Evolutionary conservation across 1,284 basidiomycete genomes (phyloP).

Genomic region (Leccinum angustisporum): DNA sequence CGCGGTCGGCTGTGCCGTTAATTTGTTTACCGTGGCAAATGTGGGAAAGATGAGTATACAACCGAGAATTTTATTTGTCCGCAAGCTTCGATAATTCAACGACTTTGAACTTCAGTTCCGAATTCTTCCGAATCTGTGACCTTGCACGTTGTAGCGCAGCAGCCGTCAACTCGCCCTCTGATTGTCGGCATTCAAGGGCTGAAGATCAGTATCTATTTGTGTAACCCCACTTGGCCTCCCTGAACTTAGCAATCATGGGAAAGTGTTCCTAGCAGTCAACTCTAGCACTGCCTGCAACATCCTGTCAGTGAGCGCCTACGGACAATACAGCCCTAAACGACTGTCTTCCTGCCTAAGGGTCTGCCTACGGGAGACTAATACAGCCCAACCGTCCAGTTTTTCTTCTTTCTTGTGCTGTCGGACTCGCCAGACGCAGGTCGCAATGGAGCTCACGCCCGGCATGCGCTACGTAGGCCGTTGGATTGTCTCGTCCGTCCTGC

Average conservation of each 20-base stretch:
- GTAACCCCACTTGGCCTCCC: background rate
- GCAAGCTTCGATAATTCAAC: too few relatives aligned
- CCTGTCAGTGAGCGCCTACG: background rate
- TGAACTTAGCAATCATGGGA: background rate
- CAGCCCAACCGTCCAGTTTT: background rate
- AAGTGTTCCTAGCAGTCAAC: background rate
- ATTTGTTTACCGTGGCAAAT: background rate
- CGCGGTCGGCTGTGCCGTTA: too few relatives aligned
- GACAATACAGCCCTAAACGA: background rate
- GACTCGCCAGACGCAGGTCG: background rate
- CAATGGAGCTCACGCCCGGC: slow-evolving; percentile 29
- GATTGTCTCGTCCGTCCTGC: slow-evolving; percentile 16
- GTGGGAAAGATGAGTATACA: background rate
- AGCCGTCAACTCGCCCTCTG: background rate
- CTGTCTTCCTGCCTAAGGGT: too few relatives aligned
- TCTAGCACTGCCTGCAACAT: background rate
- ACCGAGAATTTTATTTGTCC: background rate
- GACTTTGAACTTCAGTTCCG: too few relatives aligned
- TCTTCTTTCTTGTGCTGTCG: background rate
- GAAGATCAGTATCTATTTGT: background rate
- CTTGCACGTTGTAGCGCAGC: background rate
- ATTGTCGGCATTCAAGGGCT: background rate
- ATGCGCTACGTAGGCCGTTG: slow-evolving; percentile 16
- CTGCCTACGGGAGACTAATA: background rate
- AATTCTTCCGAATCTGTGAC: too few relatives aligned